Percentiles rank a stretch among this genome's conserved stretches.
These are phyloP conservation scores for Aspergillus kassunensis DNA, from an alignment of 495 filamentous ascomycete species.

Conservation along the genomic window DNA sequence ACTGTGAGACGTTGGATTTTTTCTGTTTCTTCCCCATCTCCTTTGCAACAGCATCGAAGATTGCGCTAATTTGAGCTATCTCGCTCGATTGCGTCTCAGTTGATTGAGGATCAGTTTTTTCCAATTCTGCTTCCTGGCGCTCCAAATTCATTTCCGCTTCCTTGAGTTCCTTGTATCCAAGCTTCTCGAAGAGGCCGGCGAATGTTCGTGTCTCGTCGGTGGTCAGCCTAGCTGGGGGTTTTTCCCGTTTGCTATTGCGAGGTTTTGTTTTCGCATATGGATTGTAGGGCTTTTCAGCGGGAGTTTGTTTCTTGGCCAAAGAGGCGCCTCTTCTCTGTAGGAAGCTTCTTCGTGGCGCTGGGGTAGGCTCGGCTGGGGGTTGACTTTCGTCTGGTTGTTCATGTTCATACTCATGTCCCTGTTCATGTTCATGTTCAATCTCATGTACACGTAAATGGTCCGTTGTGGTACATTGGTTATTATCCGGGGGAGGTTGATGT, in stretches of 20 bases:
- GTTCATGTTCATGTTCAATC: too few species aligned
- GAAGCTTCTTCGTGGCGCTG: conserved; percentile 22
- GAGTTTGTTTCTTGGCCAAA: neutral
- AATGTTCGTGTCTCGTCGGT: neutral
- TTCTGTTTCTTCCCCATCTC: conserved; percentile 15
- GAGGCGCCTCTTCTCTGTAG: conserved; percentile 25
- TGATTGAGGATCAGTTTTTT: too few species aligned
- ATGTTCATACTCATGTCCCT: too few species aligned
- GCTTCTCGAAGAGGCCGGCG: neutral
- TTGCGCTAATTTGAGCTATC: conserved; percentile 24
- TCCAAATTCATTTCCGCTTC: neutral
- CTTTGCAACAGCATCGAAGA: conserved; percentile 28
- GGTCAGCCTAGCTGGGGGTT: neutral
- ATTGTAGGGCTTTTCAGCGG: neutral
- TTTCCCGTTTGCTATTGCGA: neutral
- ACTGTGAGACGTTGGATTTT: neutral
- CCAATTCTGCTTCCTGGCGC: neutral
- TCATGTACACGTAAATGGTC: too few species aligned
- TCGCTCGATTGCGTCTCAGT: too few species aligned
- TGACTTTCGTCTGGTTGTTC: neutral
- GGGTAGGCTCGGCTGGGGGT: neutral
- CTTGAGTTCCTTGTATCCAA: neutral
- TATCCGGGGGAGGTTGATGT: neutral
- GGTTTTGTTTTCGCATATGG: neutral
- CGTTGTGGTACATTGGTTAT: neutral